Percentiles rank a stretch among this genome's conserved stretches.
Evolutionary conservation across 345 rosid genomes (phyloP).

Genomic region (Clausena lansium): DNA sequence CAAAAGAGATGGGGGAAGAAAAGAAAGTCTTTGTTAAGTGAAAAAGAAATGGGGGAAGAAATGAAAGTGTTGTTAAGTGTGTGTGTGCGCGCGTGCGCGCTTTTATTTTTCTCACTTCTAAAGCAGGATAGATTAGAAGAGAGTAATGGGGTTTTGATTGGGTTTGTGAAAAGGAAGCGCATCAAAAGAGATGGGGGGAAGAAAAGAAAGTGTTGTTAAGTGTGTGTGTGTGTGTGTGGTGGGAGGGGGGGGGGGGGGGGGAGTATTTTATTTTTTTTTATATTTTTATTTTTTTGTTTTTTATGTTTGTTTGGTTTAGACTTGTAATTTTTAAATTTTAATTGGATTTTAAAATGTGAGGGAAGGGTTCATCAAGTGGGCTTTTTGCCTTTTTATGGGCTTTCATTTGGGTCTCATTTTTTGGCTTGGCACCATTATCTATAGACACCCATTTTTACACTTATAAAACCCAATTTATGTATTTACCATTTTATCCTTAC

Average conservation of each 20-base stretch:
- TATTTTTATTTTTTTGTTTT: background rate
- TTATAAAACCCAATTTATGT: no score
- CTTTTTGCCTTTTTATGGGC: background rate
- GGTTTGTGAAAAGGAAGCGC: slow-evolving; percentile 34
- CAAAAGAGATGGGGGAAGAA: no score
- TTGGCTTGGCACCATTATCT: background rate
- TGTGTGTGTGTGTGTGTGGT: background rate
- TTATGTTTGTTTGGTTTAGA: no score
- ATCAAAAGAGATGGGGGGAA: slow-evolving; percentile 18
- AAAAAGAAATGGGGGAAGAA: no score
- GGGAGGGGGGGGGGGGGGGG: no score
- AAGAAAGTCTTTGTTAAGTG: no score
- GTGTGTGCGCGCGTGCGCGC: no score
- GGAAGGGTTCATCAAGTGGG: slow-evolving; percentile 3
- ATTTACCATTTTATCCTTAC: no score
- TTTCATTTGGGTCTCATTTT: background rate
- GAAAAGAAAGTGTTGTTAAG: background rate
- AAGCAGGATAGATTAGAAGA: background rate
- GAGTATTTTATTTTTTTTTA: background rate
- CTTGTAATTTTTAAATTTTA: background rate
- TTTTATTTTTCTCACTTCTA: no score
- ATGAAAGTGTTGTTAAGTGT: no score
- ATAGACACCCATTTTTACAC: no score
- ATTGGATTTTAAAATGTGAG: slow-evolving; percentile 10
- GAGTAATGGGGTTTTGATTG: slow-evolving; percentile 29